Percentiles rank a stretch among this genome's conserved stretches.
Conservation (phyloP, 495 filamentous ascomycete genomes). For the Podospora bellae-mahoneyi region DNA sequence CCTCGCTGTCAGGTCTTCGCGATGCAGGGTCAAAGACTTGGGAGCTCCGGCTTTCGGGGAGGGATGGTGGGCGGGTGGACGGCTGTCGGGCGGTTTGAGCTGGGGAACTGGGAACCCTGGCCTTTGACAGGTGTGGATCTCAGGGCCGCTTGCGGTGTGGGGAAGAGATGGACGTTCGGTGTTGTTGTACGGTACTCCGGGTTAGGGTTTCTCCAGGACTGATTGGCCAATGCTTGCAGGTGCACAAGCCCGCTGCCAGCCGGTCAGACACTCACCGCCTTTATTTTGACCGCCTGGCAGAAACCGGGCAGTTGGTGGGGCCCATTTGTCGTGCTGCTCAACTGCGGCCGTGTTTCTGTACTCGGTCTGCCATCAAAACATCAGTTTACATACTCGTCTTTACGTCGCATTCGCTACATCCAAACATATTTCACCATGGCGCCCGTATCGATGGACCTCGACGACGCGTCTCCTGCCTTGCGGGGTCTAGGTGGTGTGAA, state of each 20-base stretch:
- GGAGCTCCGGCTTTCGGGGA: conserved; percentile 6
- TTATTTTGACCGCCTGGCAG: conserved; percentile 20
- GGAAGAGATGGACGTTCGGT: background rate
- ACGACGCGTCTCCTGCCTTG: conserved; percentile 41
- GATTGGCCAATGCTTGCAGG: background rate
- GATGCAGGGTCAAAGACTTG: conserved; percentile 5
- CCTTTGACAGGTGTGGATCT: background rate
- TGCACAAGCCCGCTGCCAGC: background rate
- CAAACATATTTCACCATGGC: conserved; percentile 36
- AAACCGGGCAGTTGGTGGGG: conserved; percentile 2
- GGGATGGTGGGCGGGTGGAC: background rate
- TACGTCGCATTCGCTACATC: background rate
- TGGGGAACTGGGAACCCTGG: background rate
- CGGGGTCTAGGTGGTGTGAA: conserved; percentile 37
- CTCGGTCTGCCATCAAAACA: background rate
- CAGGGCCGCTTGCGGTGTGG: background rate
- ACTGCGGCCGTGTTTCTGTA: background rate
- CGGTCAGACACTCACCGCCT: background rate
- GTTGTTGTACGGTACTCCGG: background rate
- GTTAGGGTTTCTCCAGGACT: background rate
- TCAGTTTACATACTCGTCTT: background rate
- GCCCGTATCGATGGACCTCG: conserved; percentile 53
- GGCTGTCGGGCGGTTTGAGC: no score
- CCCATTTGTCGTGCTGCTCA: background rate
- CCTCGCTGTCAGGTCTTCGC: background rate